Percentiles rank a stretch among this genome's conserved stretches.
Conservation (phyloP, 2,329 filamentous ascomycete genomes). For the Trichoderma koningiopsis region DNA sequence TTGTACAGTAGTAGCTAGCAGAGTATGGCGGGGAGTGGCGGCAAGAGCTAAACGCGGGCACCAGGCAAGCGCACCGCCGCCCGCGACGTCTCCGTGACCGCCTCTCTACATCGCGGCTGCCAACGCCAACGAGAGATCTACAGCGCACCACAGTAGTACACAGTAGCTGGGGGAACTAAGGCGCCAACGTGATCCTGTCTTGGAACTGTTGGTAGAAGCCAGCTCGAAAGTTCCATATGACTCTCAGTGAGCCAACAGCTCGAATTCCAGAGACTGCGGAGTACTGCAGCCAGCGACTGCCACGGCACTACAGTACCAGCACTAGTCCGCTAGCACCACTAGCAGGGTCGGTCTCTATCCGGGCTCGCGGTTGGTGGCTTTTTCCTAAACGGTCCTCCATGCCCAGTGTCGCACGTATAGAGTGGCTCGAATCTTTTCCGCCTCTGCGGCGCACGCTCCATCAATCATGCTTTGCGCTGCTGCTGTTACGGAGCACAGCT, state of each 20-base stretch:
- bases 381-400: constrained; percentile 21
- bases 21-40: constrained; percentile 4
- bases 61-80: constrained; percentile 14
- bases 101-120: neutral
- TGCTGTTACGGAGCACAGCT: constrained; percentile 4
- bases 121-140: constrained; percentile 6
- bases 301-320: neutral
- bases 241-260: constrained; percentile 1
- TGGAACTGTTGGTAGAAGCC: neutral
- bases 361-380: constrained; percentile 22
- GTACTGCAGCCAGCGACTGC: neutral
- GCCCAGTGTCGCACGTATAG: constrained; percentile 18
- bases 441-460: neutral
- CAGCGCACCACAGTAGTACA: neutral
- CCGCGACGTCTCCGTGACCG: neutral
- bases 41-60: constrained; percentile 19
- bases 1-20: neutral
- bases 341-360: constrained; percentile 13
- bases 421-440: constrained; percentile 13
- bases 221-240: neutral
- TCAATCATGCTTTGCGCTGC: neutral
- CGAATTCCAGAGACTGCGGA: neutral
- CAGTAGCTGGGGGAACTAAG: neutral
- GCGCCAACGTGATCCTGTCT: neutral
- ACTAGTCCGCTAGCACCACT: neutral